Base-by-base conservation (phyloP, 257 asterid species). In the Dorcoceras hygrometricum region DNA sequence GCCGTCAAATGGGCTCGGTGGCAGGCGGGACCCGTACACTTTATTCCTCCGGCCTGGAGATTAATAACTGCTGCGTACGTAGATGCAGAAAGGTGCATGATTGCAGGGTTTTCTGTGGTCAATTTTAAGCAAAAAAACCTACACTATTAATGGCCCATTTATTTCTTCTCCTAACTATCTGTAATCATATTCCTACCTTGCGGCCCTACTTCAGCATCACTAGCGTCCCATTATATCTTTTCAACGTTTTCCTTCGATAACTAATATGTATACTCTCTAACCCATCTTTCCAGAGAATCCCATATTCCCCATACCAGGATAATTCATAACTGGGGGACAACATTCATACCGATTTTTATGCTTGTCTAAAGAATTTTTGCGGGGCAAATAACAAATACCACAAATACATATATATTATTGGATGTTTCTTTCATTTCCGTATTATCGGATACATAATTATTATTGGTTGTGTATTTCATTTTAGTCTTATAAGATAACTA, bases 211-310 rank as follows among this genome's bases (percentile, higher is more conserved):
- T 19, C 16, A 60, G 62, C 75, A 28, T 65, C 72, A 68, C 75
- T n/a, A 34, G n/a, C n/a, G n/a, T 74, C 75, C 32, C 70, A 63
- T 78, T 80, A 67, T 67, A 73, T 58, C n/a, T 63, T 65, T 9
- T 36, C 51, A 39, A 23, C 50, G 4, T 39, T 39, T 39, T 39
- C 50, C 1, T 34, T 5, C 7, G 1, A 31, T 31, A 31, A n/a
- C n/a, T 31, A 0, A 28, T 28, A 28, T 28, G 34, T 29, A 34
- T 46, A 46, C 8, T 0, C 4, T 43, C 51, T 2, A n/a, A n/a
- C n/a, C n/a, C n/a, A 43, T n/a, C 54, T 46, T 46, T 8, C 5
- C 54, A 46, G 54, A 46, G 54, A 20, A 16, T 46, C 8, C 53
- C 54, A 18, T 12, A 39, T 39, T 39, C n/a, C 6, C 50, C n/a